Evolutionary conservation across 75 land plant species (phyloP).

Genomic region (Picea glauca): DNA sequence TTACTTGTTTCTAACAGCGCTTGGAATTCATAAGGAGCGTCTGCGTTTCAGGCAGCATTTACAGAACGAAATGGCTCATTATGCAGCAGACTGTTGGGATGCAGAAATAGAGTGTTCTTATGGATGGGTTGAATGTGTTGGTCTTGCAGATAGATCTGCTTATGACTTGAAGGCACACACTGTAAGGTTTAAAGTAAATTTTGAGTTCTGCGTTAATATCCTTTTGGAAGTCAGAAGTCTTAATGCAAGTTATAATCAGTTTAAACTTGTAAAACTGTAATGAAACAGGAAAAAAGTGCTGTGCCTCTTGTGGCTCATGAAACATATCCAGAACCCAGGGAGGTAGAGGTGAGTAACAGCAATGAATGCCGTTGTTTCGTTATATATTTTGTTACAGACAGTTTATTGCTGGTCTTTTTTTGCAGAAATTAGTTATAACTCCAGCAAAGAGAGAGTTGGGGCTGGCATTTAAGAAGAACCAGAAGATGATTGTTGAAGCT

Average conservation of each 20-base stretch:
- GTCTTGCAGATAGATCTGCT: constrained; percentile 97
- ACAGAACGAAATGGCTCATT: constrained; percentile 98
- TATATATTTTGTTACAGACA: neutral
- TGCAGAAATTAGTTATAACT: constrained; percentile 72
- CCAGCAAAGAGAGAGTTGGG: constrained; percentile 87
- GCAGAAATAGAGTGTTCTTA: constrained; percentile 98
- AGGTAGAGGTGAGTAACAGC: constrained; percentile 64
- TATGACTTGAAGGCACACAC: constrained; percentile 92
- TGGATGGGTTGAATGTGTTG: constrained; percentile 99
- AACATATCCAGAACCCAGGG: constrained; percentile 76
- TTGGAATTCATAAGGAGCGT: constrained; percentile 87
- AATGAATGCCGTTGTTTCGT: neutral
- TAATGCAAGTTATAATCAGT: neutral
- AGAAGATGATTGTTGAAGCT: constrained; percentile 76
- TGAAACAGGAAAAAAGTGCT: constrained; percentile 77
- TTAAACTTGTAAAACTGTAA: neutral
- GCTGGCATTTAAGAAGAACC: constrained; percentile 72
- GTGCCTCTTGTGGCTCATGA: constrained; percentile 83
- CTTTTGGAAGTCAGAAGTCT: neutral
- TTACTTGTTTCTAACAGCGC: constrained; percentile 73
- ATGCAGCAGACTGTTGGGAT: constrained; percentile 99
- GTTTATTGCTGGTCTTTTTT: neutral
- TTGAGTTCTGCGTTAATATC: neutral
- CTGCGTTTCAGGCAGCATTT: constrained; percentile 95
- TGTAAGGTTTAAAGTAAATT: constrained; percentile 26